phyloP scores from a whole-genome alignment of 495 filamentous ascomycete genomes.

The Neurospora intermedia region DNA sequence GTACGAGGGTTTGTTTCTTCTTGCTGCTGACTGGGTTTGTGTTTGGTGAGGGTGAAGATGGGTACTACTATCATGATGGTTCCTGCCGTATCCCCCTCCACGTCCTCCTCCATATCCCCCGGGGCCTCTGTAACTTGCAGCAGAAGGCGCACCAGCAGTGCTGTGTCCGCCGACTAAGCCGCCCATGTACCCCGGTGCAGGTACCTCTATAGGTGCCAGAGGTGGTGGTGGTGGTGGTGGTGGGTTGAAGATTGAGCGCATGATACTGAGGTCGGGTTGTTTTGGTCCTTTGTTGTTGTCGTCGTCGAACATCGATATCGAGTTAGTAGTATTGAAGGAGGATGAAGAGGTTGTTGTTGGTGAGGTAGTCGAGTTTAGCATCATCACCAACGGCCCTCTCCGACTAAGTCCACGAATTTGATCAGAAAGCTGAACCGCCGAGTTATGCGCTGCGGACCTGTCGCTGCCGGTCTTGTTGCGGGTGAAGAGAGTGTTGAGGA shows the following conservation, averaged over 20 bases:
- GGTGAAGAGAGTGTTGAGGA: constrained; percentile 31
- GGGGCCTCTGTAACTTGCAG: neutral
- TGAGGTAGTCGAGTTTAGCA: constrained; percentile 31
- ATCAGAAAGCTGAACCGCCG: constrained; percentile 23
- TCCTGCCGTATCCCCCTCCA: neutral
- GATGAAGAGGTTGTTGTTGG: neutral
- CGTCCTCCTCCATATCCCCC: neutral
- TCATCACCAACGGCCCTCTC: constrained; percentile 24
- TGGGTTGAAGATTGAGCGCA: constrained; percentile 28
- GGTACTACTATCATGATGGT: neutral
- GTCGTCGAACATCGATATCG: neutral
- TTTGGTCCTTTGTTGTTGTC: neutral
- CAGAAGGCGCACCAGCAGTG: neutral
- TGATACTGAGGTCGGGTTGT: constrained; percentile 8
- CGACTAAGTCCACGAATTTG: constrained; percentile 23
- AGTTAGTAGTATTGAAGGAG: neutral
- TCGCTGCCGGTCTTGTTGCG: constrained; percentile 14
- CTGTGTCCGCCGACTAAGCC: neutral
- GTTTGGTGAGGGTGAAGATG: neutral
- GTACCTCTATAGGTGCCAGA: neutral
- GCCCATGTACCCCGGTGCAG: neutral
- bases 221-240: neutral
- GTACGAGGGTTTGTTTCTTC: constrained; percentile 29
- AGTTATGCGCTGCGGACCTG: constrained; percentile 23
- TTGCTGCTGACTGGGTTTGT: neutral